Conservation (phyloP, 2,329 filamentous ascomycete genomes). For the Cryoendolithus antarcticus region DNA sequence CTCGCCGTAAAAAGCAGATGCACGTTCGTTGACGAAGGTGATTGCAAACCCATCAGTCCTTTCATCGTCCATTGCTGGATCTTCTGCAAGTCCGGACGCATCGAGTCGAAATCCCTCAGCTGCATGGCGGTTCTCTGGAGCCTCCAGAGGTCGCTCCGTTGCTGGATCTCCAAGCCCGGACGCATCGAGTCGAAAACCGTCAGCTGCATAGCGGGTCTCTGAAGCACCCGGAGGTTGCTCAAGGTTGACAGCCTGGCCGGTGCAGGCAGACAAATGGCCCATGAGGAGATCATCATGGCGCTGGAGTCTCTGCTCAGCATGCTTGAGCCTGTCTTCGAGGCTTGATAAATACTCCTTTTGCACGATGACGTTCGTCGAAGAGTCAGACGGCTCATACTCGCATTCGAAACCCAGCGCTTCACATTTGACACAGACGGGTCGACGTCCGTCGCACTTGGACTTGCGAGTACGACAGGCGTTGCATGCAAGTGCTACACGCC, state of each 20-base stretch:
- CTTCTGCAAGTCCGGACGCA: conserved; percentile 3
- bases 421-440: conserved; percentile 33
- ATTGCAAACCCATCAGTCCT: conserved; percentile 26
- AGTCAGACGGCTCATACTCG: conserved; percentile 27
- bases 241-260: too few species aligned
- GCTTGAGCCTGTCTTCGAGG: conserved; percentile 1
- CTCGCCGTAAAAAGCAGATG: conserved; percentile 26
- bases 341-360: conserved; percentile 24
- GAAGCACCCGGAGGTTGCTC: too few species aligned
- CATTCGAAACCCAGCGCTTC: conserved; percentile 32
- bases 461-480: conserved; percentile 18
- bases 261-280: conserved; percentile 1
- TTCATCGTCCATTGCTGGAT: conserved; percentile 14
- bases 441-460: conserved; percentile 30
- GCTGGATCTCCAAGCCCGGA: too few species aligned
- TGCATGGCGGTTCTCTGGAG: not conserved
- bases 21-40: conserved; percentile 26
- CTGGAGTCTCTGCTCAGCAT: conserved; percentile 4
- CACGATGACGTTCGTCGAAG: conserved; percentile 27
- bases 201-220: too few species aligned
- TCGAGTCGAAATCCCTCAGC: too few species aligned
- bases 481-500: conserved; percentile 7
- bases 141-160: not conserved
- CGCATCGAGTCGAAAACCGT: not conserved
- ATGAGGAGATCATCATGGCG: conserved; percentile 4